Evolutionary conservation across 768 basidiomycete species (phyloP), one percentile per base, ranked within the genome.

Genomic region (Hygrophoropsis aurantiaca): DNA sequence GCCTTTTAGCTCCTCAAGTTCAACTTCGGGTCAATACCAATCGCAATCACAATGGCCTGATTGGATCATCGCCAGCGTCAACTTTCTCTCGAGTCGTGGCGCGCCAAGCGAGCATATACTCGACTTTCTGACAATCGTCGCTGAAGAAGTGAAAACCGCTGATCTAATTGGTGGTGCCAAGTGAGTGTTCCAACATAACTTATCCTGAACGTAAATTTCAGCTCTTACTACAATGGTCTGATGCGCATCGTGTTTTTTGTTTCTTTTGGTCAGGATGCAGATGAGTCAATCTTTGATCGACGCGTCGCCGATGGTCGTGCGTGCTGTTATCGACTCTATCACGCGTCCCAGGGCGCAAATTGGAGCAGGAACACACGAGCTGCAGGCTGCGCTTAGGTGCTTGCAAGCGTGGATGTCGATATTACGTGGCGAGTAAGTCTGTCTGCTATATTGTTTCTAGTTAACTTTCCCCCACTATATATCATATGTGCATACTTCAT

Each of bases 351-450:
- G 51, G 32, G 62, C 58, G 10, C 44, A 61, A 30, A 49, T 65
- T 44, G 55, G 65, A 30, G 56, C 64, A 13, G 55, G 65, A 30
- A 57, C 64, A 13, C 69, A 68, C 37, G 80, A 93, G 51, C 72
- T 87, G 0, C 76, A 77, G 15, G 81, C 89, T 0, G 88, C 90
- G 0, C 73, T 94, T 44, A 82, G 80, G 50, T 93, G 90, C 60
- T 69, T 94, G 2, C 83, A 90, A 59, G 82, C 87, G 2, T 97
- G 93, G 94, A 80, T 94, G 56, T 67, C 74, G 2, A 75, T 79
- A 27, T 65, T 94, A 9, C 83, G 80, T 20, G 75, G 79, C 49
- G 81, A 80, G 90, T 91, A 54, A 54, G 78, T 67, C 24, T 42
- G 8, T n/a, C 32, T 16, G 44, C 21, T n/a, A n/a, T n/a, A n/a